Percentiles rank a stretch among this genome's conserved stretches.
Evolutionary conservation across 345 rosid genomes (phyloP).

Genomic region (Arabis alpina): DNA sequence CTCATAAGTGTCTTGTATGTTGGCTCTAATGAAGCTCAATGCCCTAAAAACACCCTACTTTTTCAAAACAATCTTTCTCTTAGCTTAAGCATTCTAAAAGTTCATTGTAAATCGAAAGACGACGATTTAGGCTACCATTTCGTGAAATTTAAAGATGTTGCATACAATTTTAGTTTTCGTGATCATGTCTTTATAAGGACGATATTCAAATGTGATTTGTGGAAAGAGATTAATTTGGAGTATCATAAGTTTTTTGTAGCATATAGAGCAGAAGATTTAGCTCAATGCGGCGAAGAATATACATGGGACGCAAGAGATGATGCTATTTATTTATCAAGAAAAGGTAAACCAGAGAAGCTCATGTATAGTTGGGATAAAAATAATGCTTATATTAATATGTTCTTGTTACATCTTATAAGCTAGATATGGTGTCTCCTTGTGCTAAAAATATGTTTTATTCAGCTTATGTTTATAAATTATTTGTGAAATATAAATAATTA

Average conservation of each 20-base stretch:
- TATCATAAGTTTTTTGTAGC: conserved; percentile 9
- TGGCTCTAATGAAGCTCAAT: background rate
- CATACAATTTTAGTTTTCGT: conserved; percentile 21
- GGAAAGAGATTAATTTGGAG: conserved; percentile 7
- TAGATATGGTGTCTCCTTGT: background rate
- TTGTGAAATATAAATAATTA: too few species aligned
- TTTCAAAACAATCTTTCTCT: conserved; percentile 4
- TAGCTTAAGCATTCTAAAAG: conserved; percentile 10
- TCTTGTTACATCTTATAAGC: background rate
- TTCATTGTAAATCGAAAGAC: conserved; percentile 11
- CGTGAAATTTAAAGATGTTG: background rate
- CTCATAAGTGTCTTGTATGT: background rate
- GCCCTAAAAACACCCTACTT: background rate
- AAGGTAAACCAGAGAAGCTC: background rate
- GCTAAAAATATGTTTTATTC: background rate
- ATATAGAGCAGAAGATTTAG: background rate
- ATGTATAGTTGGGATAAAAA: conserved; percentile 10
- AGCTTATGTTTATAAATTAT: background rate
- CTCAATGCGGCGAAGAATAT: background rate
- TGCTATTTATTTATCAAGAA: background rate
- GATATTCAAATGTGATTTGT: background rate
- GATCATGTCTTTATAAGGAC: background rate
- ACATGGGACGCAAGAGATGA: conserved; percentile 15
- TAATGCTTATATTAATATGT: background rate
- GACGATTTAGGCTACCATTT: conserved; percentile 10